Evolutionary conservation across 371 early-diverging fungal genomes (phyloP).

Genomic region (Mortierella sp.): DNA sequence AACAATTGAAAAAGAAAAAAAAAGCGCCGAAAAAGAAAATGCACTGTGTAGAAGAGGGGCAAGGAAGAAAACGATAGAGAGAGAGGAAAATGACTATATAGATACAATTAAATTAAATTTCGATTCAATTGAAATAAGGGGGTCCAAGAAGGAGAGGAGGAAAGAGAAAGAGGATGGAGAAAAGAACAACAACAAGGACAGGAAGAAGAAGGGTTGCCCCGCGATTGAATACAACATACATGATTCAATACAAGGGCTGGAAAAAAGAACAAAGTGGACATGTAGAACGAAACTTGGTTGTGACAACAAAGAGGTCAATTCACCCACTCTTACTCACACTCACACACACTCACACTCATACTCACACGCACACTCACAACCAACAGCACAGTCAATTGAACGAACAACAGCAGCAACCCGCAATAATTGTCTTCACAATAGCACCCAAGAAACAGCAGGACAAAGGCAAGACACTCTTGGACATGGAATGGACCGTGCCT

Average conservation of each 20-base stretch:
- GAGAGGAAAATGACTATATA: background rate
- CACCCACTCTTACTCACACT: too few species aligned
- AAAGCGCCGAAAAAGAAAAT: constrained; percentile 2
- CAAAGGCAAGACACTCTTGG: background rate
- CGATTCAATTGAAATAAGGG: background rate
- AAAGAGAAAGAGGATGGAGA: background rate
- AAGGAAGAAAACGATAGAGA: background rate
- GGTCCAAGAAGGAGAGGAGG: background rate
- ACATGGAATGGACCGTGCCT: constrained; percentile 8
- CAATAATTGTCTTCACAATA: background rate
- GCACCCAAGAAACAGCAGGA: constrained; percentile 7
- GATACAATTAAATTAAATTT: background rate
- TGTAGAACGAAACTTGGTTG: background rate
- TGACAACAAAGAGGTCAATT: too few species aligned
- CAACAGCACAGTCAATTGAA: too few species aligned
- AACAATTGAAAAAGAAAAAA: background rate
- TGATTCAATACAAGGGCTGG: background rate
- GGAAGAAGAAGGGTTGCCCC: too few species aligned
- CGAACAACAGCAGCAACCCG: background rate
- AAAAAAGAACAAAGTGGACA: background rate
- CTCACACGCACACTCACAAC: too few species aligned
- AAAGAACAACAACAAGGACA: too few species aligned
- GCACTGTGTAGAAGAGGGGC: background rate
- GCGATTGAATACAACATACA: background rate
- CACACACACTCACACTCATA: too few species aligned